Conservation (phyloP, 306 rosid genomes). For the Cicer arietinum region DNA sequence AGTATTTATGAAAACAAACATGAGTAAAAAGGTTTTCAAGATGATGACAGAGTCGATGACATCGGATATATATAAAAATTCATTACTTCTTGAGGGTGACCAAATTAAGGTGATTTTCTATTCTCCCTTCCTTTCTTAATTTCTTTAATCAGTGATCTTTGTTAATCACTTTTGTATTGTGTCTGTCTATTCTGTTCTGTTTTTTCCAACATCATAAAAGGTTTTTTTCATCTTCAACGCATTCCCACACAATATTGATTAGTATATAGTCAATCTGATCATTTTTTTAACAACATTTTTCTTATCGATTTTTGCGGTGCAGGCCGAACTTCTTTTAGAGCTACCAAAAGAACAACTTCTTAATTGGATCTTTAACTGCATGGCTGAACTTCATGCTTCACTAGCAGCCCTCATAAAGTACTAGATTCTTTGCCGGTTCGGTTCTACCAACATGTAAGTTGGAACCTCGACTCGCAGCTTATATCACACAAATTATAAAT, state of each 20-base stretch:
- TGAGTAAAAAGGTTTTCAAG: constrained; percentile 74
- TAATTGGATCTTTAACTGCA: constrained; percentile 91
- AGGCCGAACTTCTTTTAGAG: constrained; percentile 96
- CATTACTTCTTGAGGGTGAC: constrained; percentile 75
- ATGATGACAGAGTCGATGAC: constrained; percentile 77
- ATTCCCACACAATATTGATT: constrained; percentile 6
- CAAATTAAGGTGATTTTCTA: constrained; percentile 71
- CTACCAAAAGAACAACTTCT: constrained; percentile 92
- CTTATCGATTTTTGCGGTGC: constrained; percentile 44
- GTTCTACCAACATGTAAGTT: constrained; percentile 35
- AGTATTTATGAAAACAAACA: constrained; percentile 77
- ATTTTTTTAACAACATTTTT: constrained; percentile 13
- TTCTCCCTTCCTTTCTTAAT: constrained; percentile 12
- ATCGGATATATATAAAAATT: constrained; percentile 69
- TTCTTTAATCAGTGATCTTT: constrained; percentile 29
- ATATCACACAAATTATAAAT: constrained; percentile 16
- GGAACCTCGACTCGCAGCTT: constrained; percentile 30
- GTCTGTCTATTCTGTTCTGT: constrained; percentile 27
- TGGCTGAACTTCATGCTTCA: constrained; percentile 91
- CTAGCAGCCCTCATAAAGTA: constrained; percentile 83
- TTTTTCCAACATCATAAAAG: background rate
- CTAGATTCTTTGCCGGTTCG: constrained; percentile 46
- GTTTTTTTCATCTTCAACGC: constrained; percentile 14
- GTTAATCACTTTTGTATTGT: constrained; percentile 18
- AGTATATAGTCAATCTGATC: constrained; percentile 5